Base-by-base conservation (phyloP, 2,329 filamentous ascomycete species). In the Pseudonectria buxi region DNA sequence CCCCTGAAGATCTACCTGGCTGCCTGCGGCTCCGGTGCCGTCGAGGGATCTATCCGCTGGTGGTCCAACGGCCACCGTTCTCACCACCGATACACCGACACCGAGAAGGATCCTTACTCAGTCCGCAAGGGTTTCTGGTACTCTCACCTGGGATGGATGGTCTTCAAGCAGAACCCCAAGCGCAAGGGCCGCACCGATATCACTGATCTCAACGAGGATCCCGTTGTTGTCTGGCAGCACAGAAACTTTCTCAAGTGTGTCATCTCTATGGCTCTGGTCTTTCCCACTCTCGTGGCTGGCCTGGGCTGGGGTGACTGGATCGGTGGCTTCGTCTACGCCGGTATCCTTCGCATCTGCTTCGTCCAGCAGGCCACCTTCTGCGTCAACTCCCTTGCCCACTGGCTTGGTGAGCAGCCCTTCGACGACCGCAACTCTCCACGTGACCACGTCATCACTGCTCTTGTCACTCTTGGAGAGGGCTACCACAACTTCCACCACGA, bases 401-500 rank as follows among this genome's bases (percentile, higher is more conserved):
- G 84, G 83, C 81, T 94, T 55, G 86, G 87, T 44, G 87, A 94
- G 53, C 86, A 94, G 69, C 87, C 87, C 42, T 94, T 94, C 59
- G 86, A 94, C 53, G 87, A 94, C 74, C 83, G 86, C 64, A 90
- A 94, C 77, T 88, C 83, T 42, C 87, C 86, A 45, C 82, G 87
- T 60, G 86, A 94, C 55, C 86, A 94, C 64, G 75, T 90, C 57
- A 78, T 94, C 64, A 94, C 86, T 27, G 86, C 86, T 29, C 67
- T 94, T 13, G 81, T 87, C 50, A 94, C 86, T 28, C 81, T 94
- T 14, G 86, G 86, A 32, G 86, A 89, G 66, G 86, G 86, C 22
- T 94, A 94, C 69, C 86, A 94, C 75, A 94, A 94, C 74, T 94
- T 94, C 75, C 86, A 94, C 68, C 86, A 94, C 73, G 86, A 94